Percentiles rank a stretch among this genome's conserved stretches.
Evolutionary conservation across 2,329 filamentous ascomycete genomes (phyloP).

Genomic region (Penicillium italicum): DNA sequence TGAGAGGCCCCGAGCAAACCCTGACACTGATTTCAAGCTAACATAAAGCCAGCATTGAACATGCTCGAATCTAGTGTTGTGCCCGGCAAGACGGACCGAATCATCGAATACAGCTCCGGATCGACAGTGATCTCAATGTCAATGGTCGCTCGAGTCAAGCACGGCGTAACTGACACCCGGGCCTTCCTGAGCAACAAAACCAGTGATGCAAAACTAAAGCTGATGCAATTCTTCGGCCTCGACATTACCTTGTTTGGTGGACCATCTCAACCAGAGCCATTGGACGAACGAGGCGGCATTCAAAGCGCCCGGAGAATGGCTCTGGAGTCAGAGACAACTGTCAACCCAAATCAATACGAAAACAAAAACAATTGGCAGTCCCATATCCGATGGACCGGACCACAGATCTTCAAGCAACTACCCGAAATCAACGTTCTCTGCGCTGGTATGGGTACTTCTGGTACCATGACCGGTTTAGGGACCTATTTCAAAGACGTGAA

Average conservation of each 20-base stretch:
- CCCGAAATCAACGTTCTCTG: conserved; percentile 57
- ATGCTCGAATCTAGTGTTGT: conserved; percentile 46
- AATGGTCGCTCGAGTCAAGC: conserved; percentile 51
- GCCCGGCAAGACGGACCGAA: conserved; percentile 47
- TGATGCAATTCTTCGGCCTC: conserved; percentile 60
- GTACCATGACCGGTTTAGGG: conserved; percentile 51
- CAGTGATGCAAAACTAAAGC: conserved; percentile 49
- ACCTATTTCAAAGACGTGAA: conserved; percentile 50
- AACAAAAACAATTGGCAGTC: conserved; percentile 47
- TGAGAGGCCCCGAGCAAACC: neutral
- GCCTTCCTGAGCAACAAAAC: conserved; percentile 61
- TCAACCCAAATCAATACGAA: conserved; percentile 58
- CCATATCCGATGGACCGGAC: conserved; percentile 58
- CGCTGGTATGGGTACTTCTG: conserved; percentile 56
- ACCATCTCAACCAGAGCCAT: conserved; percentile 55
- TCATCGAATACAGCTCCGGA: conserved; percentile 61
- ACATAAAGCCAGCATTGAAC: conserved; percentile 44
- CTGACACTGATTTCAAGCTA: neutral
- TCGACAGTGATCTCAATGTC: conserved; percentile 61
- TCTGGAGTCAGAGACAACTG: conserved; percentile 40
- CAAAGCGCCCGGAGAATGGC: conserved; percentile 46
- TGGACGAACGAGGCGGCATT: conserved; percentile 54
- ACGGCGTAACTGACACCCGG: conserved; percentile 50
- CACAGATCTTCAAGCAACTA: conserved; percentile 55
- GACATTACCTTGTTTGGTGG: conserved; percentile 58